These are phyloP conservation scores for Pythium diclinum DNA, from an alignment of 352 stramenopile genomes.

Conservation along the genomic window DNA sequence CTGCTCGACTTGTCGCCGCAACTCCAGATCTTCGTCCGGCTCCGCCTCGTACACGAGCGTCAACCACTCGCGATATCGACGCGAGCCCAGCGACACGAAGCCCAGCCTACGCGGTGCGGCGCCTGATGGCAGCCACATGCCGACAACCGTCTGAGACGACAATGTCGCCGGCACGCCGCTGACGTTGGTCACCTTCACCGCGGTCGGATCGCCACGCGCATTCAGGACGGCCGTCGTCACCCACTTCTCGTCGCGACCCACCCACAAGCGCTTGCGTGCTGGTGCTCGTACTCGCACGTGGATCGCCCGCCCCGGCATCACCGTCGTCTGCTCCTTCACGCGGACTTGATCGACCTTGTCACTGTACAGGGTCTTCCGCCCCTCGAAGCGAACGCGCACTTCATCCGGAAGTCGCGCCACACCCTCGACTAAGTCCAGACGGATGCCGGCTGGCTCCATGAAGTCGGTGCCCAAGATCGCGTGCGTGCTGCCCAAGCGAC, in stretches of 20 bases:
- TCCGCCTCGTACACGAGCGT: slow-evolving; percentile 17
- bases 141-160: slow-evolving; percentile 5
- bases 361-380: background rate
- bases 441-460: slow-evolving; percentile 17
- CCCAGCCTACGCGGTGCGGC: background rate
- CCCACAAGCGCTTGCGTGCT: slow-evolving; percentile 18
- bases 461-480: slow-evolving; percentile 21
- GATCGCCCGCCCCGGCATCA: too few species aligned
- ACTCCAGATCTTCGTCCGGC: slow-evolving; percentile 7
- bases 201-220: background rate
- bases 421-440: slow-evolving; percentile 19
- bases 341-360: background rate
- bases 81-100: slow-evolving; percentile 15
- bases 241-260: slow-evolving; percentile 1
- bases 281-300: too few species aligned
- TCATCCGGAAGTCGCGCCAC: background rate
- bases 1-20: background rate
- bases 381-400: background rate
- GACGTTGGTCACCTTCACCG: slow-evolving; percentile 13
- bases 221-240: slow-evolving; percentile 3
- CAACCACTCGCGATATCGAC: slow-evolving; percentile 11
- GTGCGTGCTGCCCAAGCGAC: background rate
- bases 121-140: background rate
- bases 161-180: background rate
- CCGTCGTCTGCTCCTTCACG: background rate